Evolutionary conservation across 1,139 yeast genomes (phyloP).

Genomic region (Debaryomyces robertsiae): DNA sequence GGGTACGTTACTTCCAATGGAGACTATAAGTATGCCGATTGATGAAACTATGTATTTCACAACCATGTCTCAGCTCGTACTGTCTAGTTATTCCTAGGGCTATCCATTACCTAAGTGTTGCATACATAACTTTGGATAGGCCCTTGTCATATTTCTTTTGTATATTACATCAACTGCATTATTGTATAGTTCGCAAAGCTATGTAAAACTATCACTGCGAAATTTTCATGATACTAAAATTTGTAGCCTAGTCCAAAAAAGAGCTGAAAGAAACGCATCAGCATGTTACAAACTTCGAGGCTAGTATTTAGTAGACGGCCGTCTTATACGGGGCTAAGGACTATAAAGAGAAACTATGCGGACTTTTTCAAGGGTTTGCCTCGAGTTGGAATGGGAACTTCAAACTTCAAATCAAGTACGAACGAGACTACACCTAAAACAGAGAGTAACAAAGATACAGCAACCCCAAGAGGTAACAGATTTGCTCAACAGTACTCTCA

Average conservation of each 20-base stretch:
- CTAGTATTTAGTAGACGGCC: neutral
- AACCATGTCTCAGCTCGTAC: slow-evolving; percentile 3
- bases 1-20: slow-evolving; percentile 50
- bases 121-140: slow-evolving; percentile 9
- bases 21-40: slow-evolving; percentile 32
- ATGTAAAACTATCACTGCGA: slow-evolving; percentile 5
- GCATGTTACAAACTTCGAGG: slow-evolving; percentile 6
- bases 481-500: slow-evolving; percentile 30
- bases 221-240: neutral
- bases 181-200: slow-evolving; percentile 2
- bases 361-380: slow-evolving; percentile 28
- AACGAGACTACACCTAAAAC: slow-evolving; percentile 7
- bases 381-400: slow-evolving; percentile 28
- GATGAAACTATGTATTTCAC: neutral
- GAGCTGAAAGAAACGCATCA: too few relatives aligned
- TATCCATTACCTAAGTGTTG: slow-evolving; percentile 3
- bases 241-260: too few relatives aligned
- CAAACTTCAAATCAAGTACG: slow-evolving; percentile 16
- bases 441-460: neutral
- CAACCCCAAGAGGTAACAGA: slow-evolving; percentile 21
- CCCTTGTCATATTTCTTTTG: slow-evolving; percentile 2
- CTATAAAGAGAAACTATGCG: slow-evolving; percentile 11
- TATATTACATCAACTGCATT: slow-evolving; percentile 8
- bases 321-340: neutral
- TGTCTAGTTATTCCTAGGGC: slow-evolving; percentile 1